Percentiles rank a stretch among this genome's conserved stretches.
Conservation (phyloP, 805 yeast genomes). For the Zygoascus bituminiphila region DNA sequence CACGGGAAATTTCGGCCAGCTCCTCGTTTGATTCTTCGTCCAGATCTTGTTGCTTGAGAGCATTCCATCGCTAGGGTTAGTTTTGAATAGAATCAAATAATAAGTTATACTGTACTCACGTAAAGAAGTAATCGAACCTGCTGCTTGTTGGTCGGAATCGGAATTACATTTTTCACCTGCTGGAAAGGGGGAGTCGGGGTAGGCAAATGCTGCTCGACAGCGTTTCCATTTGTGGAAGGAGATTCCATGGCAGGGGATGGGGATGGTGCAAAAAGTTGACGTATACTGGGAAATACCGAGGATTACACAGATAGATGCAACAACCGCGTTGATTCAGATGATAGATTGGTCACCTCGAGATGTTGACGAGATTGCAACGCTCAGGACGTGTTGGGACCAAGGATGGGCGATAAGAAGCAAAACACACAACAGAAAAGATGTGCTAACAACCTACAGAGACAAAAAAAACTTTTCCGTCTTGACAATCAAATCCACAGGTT, state of each 20-base stretch:
- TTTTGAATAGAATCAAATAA: neutral
- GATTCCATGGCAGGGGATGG: neutral
- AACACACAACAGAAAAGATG: no score
- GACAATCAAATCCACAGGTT: no score
- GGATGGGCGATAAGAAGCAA: no score
- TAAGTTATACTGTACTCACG: slow-evolving; percentile 13
- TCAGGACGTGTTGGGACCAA: no score
- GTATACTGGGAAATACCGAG: no score
- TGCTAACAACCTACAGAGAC: no score
- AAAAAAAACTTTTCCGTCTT: no score
- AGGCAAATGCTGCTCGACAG: neutral
- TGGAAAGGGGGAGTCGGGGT: neutral
- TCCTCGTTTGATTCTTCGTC: slow-evolving; percentile 24
- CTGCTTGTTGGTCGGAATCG: slow-evolving; percentile 26
- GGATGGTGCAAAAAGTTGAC: no score
- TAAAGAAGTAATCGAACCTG: slow-evolving; percentile 28
- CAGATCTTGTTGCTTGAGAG: slow-evolving; percentile 23
- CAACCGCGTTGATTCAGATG: no score
- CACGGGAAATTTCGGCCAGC: slow-evolving; percentile 25
- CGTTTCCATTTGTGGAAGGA: neutral
- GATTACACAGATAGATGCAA: no score
- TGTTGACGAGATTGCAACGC: no score
- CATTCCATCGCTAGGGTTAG: slow-evolving; percentile 26
- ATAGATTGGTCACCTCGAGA: no score
- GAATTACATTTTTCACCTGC: slow-evolving; percentile 8